Conservation (phyloP, 1,284 basidiomycete genomes). For the Phylloboletellus chloephorus region DNA sequence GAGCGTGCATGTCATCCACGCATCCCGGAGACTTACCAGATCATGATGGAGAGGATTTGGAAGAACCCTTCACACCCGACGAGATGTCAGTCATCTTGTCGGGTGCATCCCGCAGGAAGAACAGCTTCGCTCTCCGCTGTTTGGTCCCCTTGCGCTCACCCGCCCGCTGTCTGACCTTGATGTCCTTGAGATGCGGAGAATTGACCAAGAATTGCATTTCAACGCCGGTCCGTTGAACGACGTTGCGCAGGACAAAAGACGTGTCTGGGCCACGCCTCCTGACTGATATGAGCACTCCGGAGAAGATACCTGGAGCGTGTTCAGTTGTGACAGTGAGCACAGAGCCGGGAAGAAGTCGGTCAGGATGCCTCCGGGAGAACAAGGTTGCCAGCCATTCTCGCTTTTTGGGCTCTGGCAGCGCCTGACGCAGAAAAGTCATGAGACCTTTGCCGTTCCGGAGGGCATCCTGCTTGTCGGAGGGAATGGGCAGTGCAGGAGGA, state of each 20-base stretch:
- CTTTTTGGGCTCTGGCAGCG: slow-evolving; percentile 64
- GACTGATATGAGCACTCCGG: slow-evolving; percentile 79
- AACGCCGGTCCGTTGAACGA: slow-evolving; percentile 83
- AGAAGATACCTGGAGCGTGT: slow-evolving; percentile 73
- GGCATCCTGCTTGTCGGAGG: slow-evolving; percentile 35
- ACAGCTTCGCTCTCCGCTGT: slow-evolving; percentile 71
- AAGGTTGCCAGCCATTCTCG: slow-evolving; percentile 58
- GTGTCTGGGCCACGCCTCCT: slow-evolving; percentile 79
- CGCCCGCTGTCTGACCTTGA: slow-evolving; percentile 65
- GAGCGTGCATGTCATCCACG: slow-evolving; percentile 3
- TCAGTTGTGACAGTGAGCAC: slow-evolving; percentile 71
- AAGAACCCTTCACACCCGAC: slow-evolving; percentile 41
- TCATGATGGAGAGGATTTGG: slow-evolving; percentile 14
- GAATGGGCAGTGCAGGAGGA: slow-evolving; percentile 41
- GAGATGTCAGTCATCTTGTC: slow-evolving; percentile 78
- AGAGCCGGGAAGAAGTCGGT: slow-evolving; percentile 72
- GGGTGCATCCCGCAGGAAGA: slow-evolving; percentile 71
- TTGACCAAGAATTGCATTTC: slow-evolving; percentile 87
- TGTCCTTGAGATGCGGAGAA: slow-evolving; percentile 80
- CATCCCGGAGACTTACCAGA: slow-evolving; percentile 14
- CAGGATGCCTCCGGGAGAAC: slow-evolving; percentile 65
- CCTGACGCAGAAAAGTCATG: slow-evolving; percentile 68
- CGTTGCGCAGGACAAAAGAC: slow-evolving; percentile 78
- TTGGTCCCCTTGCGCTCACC: slow-evolving; percentile 47
- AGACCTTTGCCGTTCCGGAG: slow-evolving; percentile 71